Evolutionary conservation across 1,284 basidiomycete species (phyloP).

Genomic region (Cutaneotrichosporon sp.): DNA sequence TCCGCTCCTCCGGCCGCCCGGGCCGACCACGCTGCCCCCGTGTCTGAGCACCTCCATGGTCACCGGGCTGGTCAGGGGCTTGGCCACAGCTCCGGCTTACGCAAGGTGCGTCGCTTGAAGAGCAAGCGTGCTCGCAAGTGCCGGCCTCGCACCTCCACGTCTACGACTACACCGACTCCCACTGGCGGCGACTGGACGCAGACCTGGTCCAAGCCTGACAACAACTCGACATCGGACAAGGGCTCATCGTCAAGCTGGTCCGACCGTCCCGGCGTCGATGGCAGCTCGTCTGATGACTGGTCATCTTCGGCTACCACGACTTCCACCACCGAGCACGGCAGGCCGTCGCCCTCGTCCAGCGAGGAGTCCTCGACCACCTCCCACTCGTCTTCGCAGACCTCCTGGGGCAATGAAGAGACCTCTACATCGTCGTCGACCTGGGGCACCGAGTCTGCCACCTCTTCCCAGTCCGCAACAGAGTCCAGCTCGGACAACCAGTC

Average conservation of each 20-base stretch:
- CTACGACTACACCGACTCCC: not conserved
- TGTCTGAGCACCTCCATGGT: constrained; percentile 11
- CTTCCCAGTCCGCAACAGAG: not conserved
- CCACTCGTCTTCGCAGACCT: not conserved
- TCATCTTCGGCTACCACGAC: not conserved
- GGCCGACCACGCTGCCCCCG: not conserved
- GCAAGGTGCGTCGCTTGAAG: constrained; percentile 17
- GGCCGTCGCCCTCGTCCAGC: not conserved
- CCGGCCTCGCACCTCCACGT: not conserved
- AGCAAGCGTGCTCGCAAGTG: constrained; percentile 9
- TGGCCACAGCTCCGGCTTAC: constrained; percentile 4
- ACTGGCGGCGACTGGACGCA: constrained; percentile 4
- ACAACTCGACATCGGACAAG: not conserved
- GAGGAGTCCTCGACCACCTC: not conserved
- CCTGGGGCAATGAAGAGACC: not conserved
- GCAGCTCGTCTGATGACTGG: constrained; percentile 2
- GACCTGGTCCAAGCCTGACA: constrained; percentile 7
- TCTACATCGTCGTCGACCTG: not conserved
- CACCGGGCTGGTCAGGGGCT: not conserved
- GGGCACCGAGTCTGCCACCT: not conserved
- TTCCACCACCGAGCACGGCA: not conserved
- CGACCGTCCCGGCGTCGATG: not conserved
- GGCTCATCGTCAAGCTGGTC: constrained; percentile 8
- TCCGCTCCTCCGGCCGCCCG: not conserved
- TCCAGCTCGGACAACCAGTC: not conserved